These are phyloP conservation scores for Ustilago trichophora DNA, from an alignment of 1,284 basidiomycete species.

Conservation along the genomic window DNA sequence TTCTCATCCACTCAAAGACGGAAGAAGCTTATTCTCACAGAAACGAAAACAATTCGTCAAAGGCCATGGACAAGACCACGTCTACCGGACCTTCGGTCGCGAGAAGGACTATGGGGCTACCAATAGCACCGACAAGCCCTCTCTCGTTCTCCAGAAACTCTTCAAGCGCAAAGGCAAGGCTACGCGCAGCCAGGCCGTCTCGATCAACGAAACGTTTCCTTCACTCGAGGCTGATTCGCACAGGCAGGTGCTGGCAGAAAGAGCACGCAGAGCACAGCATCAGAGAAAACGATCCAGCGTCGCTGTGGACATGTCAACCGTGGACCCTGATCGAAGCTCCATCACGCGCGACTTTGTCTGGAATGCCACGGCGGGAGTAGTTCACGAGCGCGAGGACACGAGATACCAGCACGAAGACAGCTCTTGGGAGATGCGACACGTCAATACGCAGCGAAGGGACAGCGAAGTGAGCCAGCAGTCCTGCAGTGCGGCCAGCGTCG, in stretches of 20 bases:
- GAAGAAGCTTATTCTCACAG: slow-evolving; percentile 16
- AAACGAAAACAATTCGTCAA: slow-evolving; percentile 11
- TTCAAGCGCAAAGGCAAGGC: slow-evolving; percentile 14
- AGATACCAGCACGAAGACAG: background rate
- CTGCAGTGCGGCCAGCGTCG: slow-evolving; percentile 15
- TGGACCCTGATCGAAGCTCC: background rate
- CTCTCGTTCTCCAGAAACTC: background rate
- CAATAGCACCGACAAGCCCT: background rate
- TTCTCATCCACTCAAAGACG: slow-evolving; percentile 16
- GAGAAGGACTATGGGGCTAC: slow-evolving; percentile 10
- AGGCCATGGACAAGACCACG: background rate
- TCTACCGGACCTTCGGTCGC: slow-evolving; percentile 2
- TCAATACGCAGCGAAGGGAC: slow-evolving; percentile 6
- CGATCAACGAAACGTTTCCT: slow-evolving; percentile 42
- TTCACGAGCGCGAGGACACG: slow-evolving; percentile 16
- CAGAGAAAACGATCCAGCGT: slow-evolving; percentile 14
- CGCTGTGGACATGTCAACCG: slow-evolving; percentile 29
- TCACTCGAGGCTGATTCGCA: slow-evolving; percentile 41
- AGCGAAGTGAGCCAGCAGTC: slow-evolving; percentile 22
- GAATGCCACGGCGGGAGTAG: slow-evolving; percentile 15
- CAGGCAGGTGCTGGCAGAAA: slow-evolving; percentile 30
- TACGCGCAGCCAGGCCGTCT: slow-evolving; percentile 4
- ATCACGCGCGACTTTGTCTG: slow-evolving; percentile 34
- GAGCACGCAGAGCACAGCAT: slow-evolving; percentile 29
- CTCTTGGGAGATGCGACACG: slow-evolving; percentile 9